Evolutionary conservation across 2,329 filamentous ascomycete species (phyloP).

Genomic region (Exophiala oligosperma): DNA sequence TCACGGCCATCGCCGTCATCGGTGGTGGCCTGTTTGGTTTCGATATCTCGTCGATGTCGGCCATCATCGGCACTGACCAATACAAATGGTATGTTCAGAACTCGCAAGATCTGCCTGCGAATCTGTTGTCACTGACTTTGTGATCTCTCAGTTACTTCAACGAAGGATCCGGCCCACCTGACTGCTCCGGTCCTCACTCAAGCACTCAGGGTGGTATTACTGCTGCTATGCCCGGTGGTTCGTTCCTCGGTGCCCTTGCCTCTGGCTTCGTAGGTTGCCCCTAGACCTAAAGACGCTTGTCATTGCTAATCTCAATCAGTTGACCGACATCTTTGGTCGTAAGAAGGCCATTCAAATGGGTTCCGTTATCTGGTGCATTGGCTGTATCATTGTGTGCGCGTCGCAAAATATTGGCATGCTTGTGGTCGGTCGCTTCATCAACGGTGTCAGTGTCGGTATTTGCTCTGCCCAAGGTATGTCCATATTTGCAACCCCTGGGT

Average conservation of each 20-base stretch:
- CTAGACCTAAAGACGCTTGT: constrained; percentile 43
- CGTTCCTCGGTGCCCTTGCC: constrained; percentile 61
- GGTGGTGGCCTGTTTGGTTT: constrained; percentile 60
- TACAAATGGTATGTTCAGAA: constrained; percentile 74
- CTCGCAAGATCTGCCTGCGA: constrained; percentile 35
- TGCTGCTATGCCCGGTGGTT: constrained; percentile 72
- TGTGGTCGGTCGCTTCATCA: constrained; percentile 68
- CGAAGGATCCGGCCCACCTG: constrained; percentile 48
- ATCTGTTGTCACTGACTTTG: constrained; percentile 50
- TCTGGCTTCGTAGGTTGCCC: constrained; percentile 60
- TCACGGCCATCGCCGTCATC: constrained; percentile 58
- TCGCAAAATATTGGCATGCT: constrained; percentile 69
- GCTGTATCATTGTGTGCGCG: constrained; percentile 22
- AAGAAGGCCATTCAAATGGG: constrained; percentile 56
- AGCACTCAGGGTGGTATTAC: constrained; percentile 55
- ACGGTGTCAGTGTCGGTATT: constrained; percentile 73
- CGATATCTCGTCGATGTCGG: constrained; percentile 55
- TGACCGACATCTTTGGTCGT: constrained; percentile 58
- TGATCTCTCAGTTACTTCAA: constrained; percentile 58
- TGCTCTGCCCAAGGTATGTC: constrained; percentile 60
- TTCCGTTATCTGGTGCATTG: constrained; percentile 48
- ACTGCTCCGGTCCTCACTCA: constrained; percentile 43
- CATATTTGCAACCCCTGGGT: constrained; percentile 62
- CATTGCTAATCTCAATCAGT: constrained; percentile 43
- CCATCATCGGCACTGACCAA: constrained; percentile 51